A percentile compares a stretch with the other conserved stretches of the same genome.
These are phyloP conservation scores for Pleurotus tuber-regium DNA, from an alignment of 768 basidiomycete species.

Conservation along the genomic window DNA sequence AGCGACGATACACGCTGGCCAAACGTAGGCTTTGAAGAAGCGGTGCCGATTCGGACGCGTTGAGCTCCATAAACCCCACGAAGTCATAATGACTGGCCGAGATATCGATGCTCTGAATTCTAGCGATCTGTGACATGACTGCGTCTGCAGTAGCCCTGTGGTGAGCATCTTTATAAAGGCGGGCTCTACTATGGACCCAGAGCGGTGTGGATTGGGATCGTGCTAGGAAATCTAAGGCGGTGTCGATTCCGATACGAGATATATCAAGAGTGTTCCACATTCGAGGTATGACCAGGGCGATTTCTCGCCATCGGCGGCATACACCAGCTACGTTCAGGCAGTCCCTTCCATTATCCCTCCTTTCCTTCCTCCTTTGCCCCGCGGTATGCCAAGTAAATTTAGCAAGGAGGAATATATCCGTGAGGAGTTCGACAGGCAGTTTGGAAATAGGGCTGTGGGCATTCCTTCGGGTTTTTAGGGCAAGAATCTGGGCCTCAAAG, in stretches of 20 bases:
- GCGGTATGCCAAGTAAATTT: neutral
- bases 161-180: neutral
- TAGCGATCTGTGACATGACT: neutral
- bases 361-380: neutral
- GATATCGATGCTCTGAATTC: constrained; percentile 1
- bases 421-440: neutral
- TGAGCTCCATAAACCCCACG: neutral
- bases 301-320: neutral
- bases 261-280: neutral
- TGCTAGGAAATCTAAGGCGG: neutral
- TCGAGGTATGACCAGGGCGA: neutral
- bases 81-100: neutral
- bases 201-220: neutral
- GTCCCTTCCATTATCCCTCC: too few species aligned
- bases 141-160: neutral
- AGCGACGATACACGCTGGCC: neutral
- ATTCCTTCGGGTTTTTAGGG: neutral
- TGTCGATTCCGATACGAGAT: neutral
- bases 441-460: neutral
- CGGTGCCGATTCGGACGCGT: neutral
- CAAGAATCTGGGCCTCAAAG: neutral
- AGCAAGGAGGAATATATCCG: neutral
- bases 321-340: constrained; percentile 1
- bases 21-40: neutral
- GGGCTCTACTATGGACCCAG: neutral